Evolutionary conservation across 495 filamentous ascomycete genomes (phyloP).

Genomic region (Penicillium simplicissimum): DNA sequence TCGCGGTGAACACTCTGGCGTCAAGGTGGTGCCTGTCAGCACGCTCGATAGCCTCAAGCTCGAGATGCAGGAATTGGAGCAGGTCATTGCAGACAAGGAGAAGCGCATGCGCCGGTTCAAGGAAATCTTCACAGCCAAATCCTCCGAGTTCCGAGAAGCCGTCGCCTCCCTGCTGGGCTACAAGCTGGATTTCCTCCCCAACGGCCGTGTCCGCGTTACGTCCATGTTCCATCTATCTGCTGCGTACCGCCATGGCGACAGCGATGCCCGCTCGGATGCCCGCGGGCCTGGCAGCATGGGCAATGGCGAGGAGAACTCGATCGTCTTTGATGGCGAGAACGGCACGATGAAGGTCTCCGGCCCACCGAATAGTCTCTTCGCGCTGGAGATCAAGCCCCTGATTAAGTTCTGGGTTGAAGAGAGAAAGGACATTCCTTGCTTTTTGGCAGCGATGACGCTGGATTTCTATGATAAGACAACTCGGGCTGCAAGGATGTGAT

Average conservation of each 20-base stretch:
- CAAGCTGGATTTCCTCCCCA: slow-evolving; percentile 90
- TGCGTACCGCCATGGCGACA: slow-evolving; percentile 57
- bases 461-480: slow-evolving; percentile 89
- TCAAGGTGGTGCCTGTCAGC: slow-evolving; percentile 68
- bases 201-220: slow-evolving; percentile 86
- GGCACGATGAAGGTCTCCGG: slow-evolving; percentile 97
- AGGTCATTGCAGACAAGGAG: slow-evolving; percentile 75
- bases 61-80: slow-evolving; percentile 69
- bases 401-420: slow-evolving; percentile 94
- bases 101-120: slow-evolving; percentile 83
- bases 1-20: slow-evolving; percentile 46
- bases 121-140: slow-evolving; percentile 86
- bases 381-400: slow-evolving; percentile 74
- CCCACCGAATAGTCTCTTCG: slow-evolving; percentile 83
- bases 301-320: slow-evolving; percentile 65
- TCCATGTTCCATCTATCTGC: slow-evolving; percentile 70
- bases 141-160: slow-evolving; percentile 89
- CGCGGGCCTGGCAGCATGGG: slow-evolving; percentile 59
- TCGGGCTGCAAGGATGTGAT: slow-evolving; percentile 49
- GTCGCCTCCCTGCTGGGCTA: slow-evolving; percentile 87
- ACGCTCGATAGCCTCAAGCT: slow-evolving; percentile 71
- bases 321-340: slow-evolving; percentile 94
- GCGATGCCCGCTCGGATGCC: slow-evolving; percentile 44
- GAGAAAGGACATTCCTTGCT: slow-evolving; percentile 86
- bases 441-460: slow-evolving; percentile 83